Base-by-base conservation (phyloP, 1,284 basidiomycete species). In the Tilletia setariae region DNA sequence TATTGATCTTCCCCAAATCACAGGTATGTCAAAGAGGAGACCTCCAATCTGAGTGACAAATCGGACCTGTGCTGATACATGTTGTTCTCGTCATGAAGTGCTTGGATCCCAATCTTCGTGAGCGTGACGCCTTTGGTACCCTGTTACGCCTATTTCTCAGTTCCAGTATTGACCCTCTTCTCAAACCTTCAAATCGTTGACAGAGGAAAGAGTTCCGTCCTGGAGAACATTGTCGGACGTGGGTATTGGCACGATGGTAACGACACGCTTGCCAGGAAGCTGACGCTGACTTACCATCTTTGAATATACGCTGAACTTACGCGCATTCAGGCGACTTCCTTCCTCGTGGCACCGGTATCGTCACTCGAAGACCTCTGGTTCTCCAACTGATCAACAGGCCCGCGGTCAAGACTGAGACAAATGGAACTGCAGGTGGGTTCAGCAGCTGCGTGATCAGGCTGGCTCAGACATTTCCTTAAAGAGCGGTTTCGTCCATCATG, bases 311-410 rank as follows among this genome's bases (percentile, higher is more conserved):
- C 11, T 11, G 35, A 11, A 40, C 11, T 4, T 40, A 40, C 35
- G 35, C 35, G 35, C 35, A 40, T 28, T 59, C 42, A 65, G 32
- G 43, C 1, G 74, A 76, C 84, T 98, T 98, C 86, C 83, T 98
- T 79, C 94, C 94, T 84, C 91, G 94, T 86, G 95, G 94, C 79
- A 82, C 83, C 51, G 95, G 95, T 84, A 98, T 98, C 81, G 94
- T 98, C 81, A 98, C 95, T 67, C 89, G 95, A 82, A 89, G 95
- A 82, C 94, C 94, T 67, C 84, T 96, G 83, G 90, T 98, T 64
- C 87, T 98, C 19, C 95, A 98, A 89, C 88, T 98, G 65, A 95
- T 97, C 82, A 89, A 98, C 84, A 87, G 93, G 77, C 88, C 86
- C 11, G 74, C 82, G 0, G 65, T 72, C 1, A 42, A 68, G 56